Percentiles rank a stretch among this genome's conserved stretches.
These are phyloP conservation scores for Calonectria naviculata DNA, from an alignment of 2,329 filamentous ascomycete genomes.

Conservation along the genomic window DNA sequence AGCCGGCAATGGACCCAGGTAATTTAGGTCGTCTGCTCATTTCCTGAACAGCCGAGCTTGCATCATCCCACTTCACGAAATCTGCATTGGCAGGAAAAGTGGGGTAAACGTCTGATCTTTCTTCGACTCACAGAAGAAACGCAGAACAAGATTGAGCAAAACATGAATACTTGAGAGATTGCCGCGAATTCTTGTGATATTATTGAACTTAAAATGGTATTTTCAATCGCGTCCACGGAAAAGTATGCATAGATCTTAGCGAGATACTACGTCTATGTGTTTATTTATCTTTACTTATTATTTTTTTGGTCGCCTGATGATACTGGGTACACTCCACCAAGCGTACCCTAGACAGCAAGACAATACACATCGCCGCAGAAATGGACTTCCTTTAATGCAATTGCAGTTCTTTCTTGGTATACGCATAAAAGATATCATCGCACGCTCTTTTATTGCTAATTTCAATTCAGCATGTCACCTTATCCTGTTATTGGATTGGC, in stretches of 20 bases:
- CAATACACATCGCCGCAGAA: too few relatives aligned
- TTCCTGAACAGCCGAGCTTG: slow-evolving; percentile 3
- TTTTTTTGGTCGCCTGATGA: not conserved
- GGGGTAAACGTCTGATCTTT: not conserved
- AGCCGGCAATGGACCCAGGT: not conserved
- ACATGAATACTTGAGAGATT: not conserved
- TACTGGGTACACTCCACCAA: too few relatives aligned
- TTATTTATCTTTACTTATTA: too few relatives aligned
- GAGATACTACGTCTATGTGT: not conserved
- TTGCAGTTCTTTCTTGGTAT: too few relatives aligned
- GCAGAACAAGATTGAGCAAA: not conserved
- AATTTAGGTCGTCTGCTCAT: not conserved
- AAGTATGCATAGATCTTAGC: not conserved
- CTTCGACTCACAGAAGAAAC: not conserved
- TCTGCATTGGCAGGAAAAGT: not conserved
- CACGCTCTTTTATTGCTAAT: too few relatives aligned
- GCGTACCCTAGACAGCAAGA: too few relatives aligned
- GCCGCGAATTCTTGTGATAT: not conserved
- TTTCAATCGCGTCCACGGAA: not conserved
- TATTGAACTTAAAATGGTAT: not conserved
- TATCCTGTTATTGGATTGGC: too few relatives aligned
- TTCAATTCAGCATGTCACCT: too few relatives aligned
- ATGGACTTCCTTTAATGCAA: too few relatives aligned
- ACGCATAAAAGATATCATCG: too few relatives aligned
- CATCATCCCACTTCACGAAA: slow-evolving; percentile 14